Evolutionary conservation across 441 rosid species (phyloP).

Genomic region (Raphanus hybrid): DNA sequence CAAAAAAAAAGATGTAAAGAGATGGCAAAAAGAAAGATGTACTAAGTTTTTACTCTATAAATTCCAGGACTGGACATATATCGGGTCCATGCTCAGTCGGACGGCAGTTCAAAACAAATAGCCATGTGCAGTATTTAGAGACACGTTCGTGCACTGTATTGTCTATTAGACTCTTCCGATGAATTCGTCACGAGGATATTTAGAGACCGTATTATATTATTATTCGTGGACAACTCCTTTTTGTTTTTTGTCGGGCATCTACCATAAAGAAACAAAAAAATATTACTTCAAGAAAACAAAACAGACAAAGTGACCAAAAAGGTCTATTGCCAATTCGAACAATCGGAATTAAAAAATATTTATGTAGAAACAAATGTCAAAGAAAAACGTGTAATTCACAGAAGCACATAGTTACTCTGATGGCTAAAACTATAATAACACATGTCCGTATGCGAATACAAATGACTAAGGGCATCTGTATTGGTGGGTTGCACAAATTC

Average conservation of each 20-base stretch:
- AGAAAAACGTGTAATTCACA: constrained; percentile 37
- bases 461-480: no score
- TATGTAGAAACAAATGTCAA: not conserved
- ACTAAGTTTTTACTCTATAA: no score
- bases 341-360: not conserved
- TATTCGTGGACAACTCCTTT: constrained; percentile 6
- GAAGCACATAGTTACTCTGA: constrained; percentile 18
- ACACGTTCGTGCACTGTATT: not conserved
- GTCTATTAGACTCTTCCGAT: not conserved
- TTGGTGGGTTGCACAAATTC: no score
- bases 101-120: no score
- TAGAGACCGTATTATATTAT: constrained; percentile 8
- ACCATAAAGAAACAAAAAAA: not conserved
- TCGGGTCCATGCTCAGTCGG: no score
- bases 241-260: constrained; percentile 39
- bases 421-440: no score
- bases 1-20: no score
- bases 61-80: no score
- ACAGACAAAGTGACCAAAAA: constrained; percentile 10
- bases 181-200: not conserved
- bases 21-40: no score
- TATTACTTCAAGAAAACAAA: constrained; percentile 4
- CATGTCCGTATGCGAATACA: no score
- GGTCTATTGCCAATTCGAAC: not conserved
- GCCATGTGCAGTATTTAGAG: not conserved